These are phyloP conservation scores for Remersonia thermophila DNA, from an alignment of 2,329 filamentous ascomycete species.

Conservation along the genomic window DNA sequence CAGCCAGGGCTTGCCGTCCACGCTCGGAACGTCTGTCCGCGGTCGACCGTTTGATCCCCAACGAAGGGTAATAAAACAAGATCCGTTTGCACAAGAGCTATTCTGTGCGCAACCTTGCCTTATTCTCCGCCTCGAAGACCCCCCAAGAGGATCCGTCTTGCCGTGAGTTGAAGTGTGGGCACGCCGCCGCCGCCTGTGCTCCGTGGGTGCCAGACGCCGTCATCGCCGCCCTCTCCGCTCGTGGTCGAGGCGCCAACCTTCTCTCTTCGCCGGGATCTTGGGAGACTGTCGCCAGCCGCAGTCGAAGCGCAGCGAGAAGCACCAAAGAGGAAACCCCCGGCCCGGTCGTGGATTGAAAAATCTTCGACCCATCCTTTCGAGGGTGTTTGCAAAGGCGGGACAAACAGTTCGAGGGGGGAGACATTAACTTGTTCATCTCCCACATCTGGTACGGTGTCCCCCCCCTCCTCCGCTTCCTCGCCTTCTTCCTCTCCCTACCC, in stretches of 20 bases:
- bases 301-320: conserved; percentile 10
- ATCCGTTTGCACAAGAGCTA: conserved; percentile 16
- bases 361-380: conserved; percentile 19
- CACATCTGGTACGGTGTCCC: conserved; percentile 46
- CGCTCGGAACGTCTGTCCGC: conserved; percentile 12
- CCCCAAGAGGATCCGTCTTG: conserved; percentile 12
- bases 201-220: conserved; percentile 5
- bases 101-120: conserved; percentile 10
- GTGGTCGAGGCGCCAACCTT: conserved; percentile 1
- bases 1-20: conserved; percentile 12
- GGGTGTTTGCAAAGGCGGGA: conserved; percentile 11
- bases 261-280: too few relatives aligned
- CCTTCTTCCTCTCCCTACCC: background rate
- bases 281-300: conserved; percentile 5
- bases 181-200: conserved; percentile 3
- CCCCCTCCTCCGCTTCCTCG: too few relatives aligned
- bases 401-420: conserved; percentile 56
- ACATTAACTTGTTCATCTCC: conserved; percentile 99
- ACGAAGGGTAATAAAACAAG: conserved; percentile 19
- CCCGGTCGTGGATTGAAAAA: conserved; percentile 20
- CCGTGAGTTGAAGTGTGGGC: conserved; percentile 15
- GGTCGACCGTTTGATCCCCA: conserved; percentile 17
- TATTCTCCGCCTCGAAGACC: conserved; percentile 1
- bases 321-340: conserved; percentile 2
- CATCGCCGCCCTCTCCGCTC: conserved; percentile 3